These are phyloP conservation scores for Talaromyces piceae DNA, from an alignment of 2,329 filamentous ascomycete genomes.

Conservation along the genomic window DNA sequence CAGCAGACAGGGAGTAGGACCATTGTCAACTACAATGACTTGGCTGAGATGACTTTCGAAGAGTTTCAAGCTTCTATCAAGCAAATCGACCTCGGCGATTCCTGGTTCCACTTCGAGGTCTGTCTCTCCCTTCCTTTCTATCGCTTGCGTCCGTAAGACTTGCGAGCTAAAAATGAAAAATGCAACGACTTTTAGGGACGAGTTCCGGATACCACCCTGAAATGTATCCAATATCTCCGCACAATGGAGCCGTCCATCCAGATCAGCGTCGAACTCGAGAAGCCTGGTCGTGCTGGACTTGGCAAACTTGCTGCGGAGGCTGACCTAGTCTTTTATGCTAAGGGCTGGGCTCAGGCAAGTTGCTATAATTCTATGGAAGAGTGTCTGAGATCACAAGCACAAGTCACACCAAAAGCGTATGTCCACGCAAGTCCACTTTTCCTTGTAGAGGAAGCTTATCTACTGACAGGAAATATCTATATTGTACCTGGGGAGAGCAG, in stretches of 20 bases:
- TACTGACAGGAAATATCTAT: conserved; percentile 38
- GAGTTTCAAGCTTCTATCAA: conserved; percentile 50
- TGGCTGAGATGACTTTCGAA: conserved; percentile 58
- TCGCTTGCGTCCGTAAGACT: conserved; percentile 6
- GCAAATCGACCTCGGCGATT: conserved; percentile 26
- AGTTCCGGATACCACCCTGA: conserved; percentile 52
- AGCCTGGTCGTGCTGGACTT: conserved; percentile 56
- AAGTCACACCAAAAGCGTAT: conserved; percentile 40
- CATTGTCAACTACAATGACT: conserved; percentile 61
- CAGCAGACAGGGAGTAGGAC: conserved; percentile 54
- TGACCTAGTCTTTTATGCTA: conserved; percentile 68
- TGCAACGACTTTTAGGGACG: conserved; percentile 46
- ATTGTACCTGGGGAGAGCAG: conserved; percentile 54
- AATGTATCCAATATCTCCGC: conserved; percentile 54
- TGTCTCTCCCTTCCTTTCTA: conserved; percentile 13
- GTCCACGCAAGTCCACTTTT: conserved; percentile 14
- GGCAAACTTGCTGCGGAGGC: conserved; percentile 53
- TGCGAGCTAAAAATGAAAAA: conserved; percentile 1
- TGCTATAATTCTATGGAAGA: conserved; percentile 43
- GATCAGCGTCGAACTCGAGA: conserved; percentile 67
- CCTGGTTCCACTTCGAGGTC: conserved; percentile 69
- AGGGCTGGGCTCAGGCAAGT: conserved; percentile 55
- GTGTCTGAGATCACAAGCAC: conserved; percentile 44
- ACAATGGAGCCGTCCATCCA: conserved; percentile 35
- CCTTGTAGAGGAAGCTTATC: neutral